Base-by-base conservation (phyloP, 2,329 filamentous ascomycete genomes). In the Sclerotinia nivalis region DNA sequence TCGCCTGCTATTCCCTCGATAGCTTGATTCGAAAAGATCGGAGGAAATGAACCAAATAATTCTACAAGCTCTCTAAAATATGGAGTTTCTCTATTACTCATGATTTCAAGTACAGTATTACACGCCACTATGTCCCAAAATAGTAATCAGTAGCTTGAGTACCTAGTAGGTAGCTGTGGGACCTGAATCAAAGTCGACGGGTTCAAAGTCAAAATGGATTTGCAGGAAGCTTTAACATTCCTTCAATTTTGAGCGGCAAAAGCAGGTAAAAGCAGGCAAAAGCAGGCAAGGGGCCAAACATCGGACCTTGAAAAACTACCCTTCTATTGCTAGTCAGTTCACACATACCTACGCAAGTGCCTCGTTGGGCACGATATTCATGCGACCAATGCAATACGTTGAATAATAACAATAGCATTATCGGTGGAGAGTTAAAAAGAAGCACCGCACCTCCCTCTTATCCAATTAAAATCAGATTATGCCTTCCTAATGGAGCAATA, bases 321-420 rank as follows among this genome's bases (percentile, higher is more conserved):
- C 54, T 49, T 47, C 31, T 50, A 20, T 25, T 52, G 61, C 61
- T 65, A 40, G 61, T 40, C 45, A 52, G 31, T 31, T 37, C 31
- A 49, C 47, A 40, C 4, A 52, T 52, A 52, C 25, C n/a, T 64
- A 52, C 61, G 45, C 45, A 52, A 20, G 31, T 58, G 28, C 50
- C 37, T 58, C 40, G 15, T 66, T 55, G 37, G 64, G 64, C 50
- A 58, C 12, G 37, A 66, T 34, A 25, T 56, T 66, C 64, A 56
- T 56, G 64, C 37, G 40, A 25, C 31, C 50, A 65, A 64, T 64
- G 43, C 60, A 13, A 65, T 49, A 15, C 60, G n/a, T 50, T 37
- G 28, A 64, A 50, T 37, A 20, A 37, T 49, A 50, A 59, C 1
- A 64, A 37, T 64, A 18, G 22, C 37, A 49, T 34, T 25, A 50